Base-by-base conservation (phyloP, 768 basidiomycete species). In the Russula dissimulans region DNA sequence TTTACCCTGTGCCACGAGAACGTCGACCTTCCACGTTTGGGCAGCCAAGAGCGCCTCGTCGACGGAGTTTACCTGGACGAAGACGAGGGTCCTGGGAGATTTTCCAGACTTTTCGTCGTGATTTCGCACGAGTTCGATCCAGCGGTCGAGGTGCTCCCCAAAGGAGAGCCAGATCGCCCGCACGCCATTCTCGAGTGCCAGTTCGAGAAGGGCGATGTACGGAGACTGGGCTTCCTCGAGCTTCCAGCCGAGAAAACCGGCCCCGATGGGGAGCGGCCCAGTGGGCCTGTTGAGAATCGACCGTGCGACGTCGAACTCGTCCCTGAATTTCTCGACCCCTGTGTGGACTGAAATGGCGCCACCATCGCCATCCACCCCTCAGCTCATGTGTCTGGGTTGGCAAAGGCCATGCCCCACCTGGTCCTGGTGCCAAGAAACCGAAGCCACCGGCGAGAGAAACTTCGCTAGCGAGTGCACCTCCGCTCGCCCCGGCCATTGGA, bases 141-240 rank as follows among this genome's bases (percentile, higher is more conserved):
- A 92, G 47, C 73, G 68, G 12, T 73, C 71, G 17, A 87, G 65
- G 63, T 84, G 71, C 31, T 75, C 69, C 1, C 89, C 89, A 67
- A 88, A 91, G 0, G 87, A 76, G 44, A 93, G 76, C 89, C 89
- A 92, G 55, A 92, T 71, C 7, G 86, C 85, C 48, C 76, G 77
- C 9, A 88, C 81, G 22, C 76, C 73, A 57, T 77, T 76, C 53
- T 82, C 77, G 52, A 89, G 75, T 10, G 80, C 79, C 34, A 75
- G 68, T 3, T 74, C 70, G 29, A 90, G 69, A 34, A 83, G 65
- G 17, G 76, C 71, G 6, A 78, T 75, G 44, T 70, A 63, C 6
- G 70, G 70, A 17, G 70, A 59, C 18, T 71, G 69, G 14, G 74
- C 68, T 47, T 78, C 72, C 53, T 91, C 87, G 15, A 91, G 77